Evolutionary conservation across 108 stramenopile genomes (phyloP), one percentile per base, ranked within the genome.

Genomic region (Bacterosira constricta): DNA sequence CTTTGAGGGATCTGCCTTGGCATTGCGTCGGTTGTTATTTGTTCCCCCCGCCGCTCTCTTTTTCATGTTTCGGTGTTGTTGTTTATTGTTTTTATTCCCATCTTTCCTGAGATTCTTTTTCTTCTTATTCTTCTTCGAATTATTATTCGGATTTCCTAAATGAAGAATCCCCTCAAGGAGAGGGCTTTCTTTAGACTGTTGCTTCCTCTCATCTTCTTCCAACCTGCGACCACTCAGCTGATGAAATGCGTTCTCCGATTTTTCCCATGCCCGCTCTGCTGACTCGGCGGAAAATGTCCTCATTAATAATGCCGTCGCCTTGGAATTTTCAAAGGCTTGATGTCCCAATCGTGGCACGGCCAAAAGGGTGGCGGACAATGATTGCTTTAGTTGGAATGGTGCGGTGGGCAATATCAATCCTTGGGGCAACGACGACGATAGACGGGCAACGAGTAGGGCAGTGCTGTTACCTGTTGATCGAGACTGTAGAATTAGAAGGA

Each of bases 211-310:
- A 20, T 18, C 18, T 20, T 3, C 11, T 46, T 26, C 3, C 15
- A 17, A 35, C 12, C 11, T 3, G 8, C 31, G 9, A 32, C 7
- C n/a, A n/a, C 25, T 18, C n/a, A 41, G 41, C 32, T 26, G 55
- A 30, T 12, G 47, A 31, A 61, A 71, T 15, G 44, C 41, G 8
- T 32, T 34, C 59, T 72, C 71, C 12, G 60, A 49, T 44, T 52
- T 72, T 25, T 62, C 71, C 71, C 71, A 72, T 1, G 71, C 60
- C 20, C 51, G 47, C 47, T 72, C 71, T 12, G 71, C 35, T 26
- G 54, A 57, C 36, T 57, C 54, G 18, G 45, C 39, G 10, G 42
- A 55, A 18, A 69, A 69, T 47, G 54, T 49, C 49, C 20, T 39
- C 18, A 41, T 21, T 21, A 21, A 23, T 23, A 21, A 4, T 18